Conservation (phyloP, 306 rosid species). For the Erythrophleum fordii region DNA sequence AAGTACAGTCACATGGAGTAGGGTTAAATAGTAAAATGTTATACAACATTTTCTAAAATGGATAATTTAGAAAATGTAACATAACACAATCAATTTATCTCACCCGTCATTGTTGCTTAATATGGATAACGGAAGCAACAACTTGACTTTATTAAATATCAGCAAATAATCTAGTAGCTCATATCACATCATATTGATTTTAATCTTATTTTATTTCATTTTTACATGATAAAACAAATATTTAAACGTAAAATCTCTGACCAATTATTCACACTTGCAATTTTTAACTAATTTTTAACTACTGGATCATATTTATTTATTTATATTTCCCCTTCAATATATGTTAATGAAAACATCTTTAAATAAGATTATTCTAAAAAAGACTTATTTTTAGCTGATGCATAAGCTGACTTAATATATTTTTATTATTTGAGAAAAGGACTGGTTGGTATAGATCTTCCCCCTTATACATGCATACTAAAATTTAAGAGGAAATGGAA, state of each 20-base stretch:
- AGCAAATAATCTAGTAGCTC: background rate
- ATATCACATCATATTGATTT: background rate
- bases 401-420: no score
- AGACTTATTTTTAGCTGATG: no score
- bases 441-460: no score
- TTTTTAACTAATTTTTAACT: no score
- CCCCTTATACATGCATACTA: no score
- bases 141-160: background rate
- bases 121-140: background rate
- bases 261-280: background rate
- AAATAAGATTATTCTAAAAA: no score
- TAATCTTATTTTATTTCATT: background rate
- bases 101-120: conserved; percentile 2
- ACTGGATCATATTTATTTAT: no score
- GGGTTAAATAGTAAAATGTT: background rate
- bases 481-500: no score
- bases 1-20: background rate
- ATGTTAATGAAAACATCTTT: no score
- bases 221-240: background rate
- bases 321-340: no score
- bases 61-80: background rate
- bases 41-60: background rate
- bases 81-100: background rate
- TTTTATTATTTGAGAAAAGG: no score
- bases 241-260: background rate